These are phyloP conservation scores for Periconia sp. DNA, from an alignment of 2,329 filamentous ascomycete genomes.

Conservation along the genomic window DNA sequence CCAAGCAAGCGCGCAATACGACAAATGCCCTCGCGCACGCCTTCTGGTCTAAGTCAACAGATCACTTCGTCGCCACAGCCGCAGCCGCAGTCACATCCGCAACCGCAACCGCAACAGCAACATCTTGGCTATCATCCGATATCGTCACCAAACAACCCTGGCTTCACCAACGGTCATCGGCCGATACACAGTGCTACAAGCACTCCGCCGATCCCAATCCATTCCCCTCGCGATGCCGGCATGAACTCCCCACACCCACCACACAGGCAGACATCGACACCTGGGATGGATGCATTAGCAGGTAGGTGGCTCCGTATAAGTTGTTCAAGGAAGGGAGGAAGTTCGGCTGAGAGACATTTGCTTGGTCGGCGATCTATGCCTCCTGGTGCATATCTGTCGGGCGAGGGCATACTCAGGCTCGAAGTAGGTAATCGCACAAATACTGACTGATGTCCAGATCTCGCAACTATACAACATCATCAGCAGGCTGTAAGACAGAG, in stretches of 20 bases:
- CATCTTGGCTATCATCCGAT: slow-evolving; percentile 40
- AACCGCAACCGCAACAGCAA: slow-evolving; percentile 30
- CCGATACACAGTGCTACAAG: slow-evolving; percentile 33
- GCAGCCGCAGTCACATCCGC: slow-evolving; percentile 32
- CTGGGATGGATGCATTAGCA: slow-evolving; percentile 52
- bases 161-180: slow-evolving; percentile 33
- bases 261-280: slow-evolving; percentile 47
- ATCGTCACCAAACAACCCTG: slow-evolving; percentile 29
- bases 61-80: slow-evolving; percentile 37
- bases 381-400: not conserved
- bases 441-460: slow-evolving; percentile 34
- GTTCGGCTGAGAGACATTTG: not conserved
- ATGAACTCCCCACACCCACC: slow-evolving; percentile 37
- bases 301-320: slow-evolving; percentile 33
- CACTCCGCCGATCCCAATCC: slow-evolving; percentile 28
- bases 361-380: not conserved
- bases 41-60: slow-evolving; percentile 49
- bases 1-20: slow-evolving; percentile 34
- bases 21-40: slow-evolving; percentile 41
- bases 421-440: not conserved
- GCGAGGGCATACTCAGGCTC: not conserved
- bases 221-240: slow-evolving; percentile 35
- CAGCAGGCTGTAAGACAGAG: slow-evolving; percentile 46
- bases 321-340: not conserved
- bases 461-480: slow-evolving; percentile 51